Conservation (phyloP, 2,329 filamentous ascomycete genomes). For the Beauveria medogensis region DNA sequence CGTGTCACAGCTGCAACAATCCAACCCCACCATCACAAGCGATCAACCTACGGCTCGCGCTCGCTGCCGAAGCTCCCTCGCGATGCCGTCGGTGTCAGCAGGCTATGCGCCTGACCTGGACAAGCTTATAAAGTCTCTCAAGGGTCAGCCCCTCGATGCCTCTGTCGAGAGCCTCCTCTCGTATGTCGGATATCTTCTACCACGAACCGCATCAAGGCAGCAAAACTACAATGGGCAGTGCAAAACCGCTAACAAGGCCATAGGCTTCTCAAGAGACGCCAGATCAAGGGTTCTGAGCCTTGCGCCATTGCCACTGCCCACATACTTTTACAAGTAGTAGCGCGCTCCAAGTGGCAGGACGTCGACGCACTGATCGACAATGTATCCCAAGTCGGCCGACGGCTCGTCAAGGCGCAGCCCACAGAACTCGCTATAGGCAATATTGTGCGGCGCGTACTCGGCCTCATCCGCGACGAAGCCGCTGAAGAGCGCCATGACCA, state of each 20-base stretch:
- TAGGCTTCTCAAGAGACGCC: conserved; percentile 81
- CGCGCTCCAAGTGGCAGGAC: conserved; percentile 69
- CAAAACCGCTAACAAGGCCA: not conserved
- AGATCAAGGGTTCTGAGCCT: conserved; percentile 79
- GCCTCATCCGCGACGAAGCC: conserved; percentile 84
- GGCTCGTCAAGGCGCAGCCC: conserved; percentile 75
- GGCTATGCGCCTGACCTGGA: conserved; percentile 61
- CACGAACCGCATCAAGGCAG: not conserved
- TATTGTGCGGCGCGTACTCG: conserved; percentile 81
- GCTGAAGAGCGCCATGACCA: conserved; percentile 67
- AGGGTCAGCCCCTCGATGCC: conserved; percentile 65
- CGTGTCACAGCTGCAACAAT: not conserved
- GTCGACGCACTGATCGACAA: conserved; percentile 71
- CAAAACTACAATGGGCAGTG: too few species aligned
- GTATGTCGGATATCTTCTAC: conserved; percentile 39
- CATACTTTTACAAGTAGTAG: conserved; percentile 79
- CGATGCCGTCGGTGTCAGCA: conserved; percentile 28
- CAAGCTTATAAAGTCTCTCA: conserved; percentile 72
- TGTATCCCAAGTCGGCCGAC: conserved; percentile 69
- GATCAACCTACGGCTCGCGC: not conserved
- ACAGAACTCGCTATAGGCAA: conserved; percentile 90
- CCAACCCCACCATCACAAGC: not conserved
- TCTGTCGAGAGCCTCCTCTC: conserved; percentile 79
- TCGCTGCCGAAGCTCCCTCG: conserved; percentile 2
- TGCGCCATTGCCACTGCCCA: conserved; percentile 89